Evolutionary conservation across 208 protist species (phyloP).

Genomic region (Leishmania gerbilli): DNA sequence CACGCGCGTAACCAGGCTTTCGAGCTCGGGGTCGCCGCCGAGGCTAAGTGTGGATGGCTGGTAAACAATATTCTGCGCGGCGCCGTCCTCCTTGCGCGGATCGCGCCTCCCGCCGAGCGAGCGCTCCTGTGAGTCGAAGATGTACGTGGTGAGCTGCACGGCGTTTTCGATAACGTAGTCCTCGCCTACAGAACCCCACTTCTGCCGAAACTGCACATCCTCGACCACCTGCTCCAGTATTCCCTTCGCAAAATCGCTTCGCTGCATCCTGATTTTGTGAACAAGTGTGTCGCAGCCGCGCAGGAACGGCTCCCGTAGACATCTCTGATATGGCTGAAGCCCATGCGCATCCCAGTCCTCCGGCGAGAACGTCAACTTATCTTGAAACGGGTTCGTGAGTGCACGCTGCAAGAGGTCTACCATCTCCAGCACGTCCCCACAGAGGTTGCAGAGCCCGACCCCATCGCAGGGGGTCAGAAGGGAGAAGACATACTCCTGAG

Average conservation of each 20-base stretch:
- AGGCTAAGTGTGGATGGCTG: conserved; percentile 23
- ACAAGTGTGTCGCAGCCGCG: conserved; percentile 39
- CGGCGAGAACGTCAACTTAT: conserved; percentile 20
- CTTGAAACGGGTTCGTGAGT: conserved; percentile 15
- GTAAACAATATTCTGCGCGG: conserved; percentile 9
- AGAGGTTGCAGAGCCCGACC: conserved; percentile 28
- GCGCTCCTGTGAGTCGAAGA: conserved; percentile 31
- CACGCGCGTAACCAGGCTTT: conserved; percentile 15
- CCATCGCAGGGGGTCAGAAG: conserved; percentile 20
- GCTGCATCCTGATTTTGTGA: conserved; percentile 27
- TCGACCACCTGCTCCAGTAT: conserved; percentile 26
- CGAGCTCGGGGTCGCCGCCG: conserved; percentile 21
- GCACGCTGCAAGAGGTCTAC: conserved; percentile 28
- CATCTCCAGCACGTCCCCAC: conserved; percentile 35
- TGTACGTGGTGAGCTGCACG: conserved; percentile 22
- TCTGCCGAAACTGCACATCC: conserved; percentile 14
- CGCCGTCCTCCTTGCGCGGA: conserved; percentile 14
- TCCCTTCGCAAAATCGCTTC: conserved; percentile 19
- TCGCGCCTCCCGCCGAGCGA: conserved; percentile 9
- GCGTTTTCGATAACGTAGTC: conserved; percentile 18
- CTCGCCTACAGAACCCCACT: conserved; percentile 28
- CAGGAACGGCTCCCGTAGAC: conserved; percentile 19
- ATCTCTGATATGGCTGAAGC: conserved; percentile 16
- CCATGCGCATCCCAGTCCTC: conserved; percentile 15
- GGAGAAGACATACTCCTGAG: conserved; percentile 32